These are phyloP conservation scores for Sphaerostilbella broomeana DNA, from an alignment of 2,329 filamentous ascomycete genomes.

Conservation along the genomic window DNA sequence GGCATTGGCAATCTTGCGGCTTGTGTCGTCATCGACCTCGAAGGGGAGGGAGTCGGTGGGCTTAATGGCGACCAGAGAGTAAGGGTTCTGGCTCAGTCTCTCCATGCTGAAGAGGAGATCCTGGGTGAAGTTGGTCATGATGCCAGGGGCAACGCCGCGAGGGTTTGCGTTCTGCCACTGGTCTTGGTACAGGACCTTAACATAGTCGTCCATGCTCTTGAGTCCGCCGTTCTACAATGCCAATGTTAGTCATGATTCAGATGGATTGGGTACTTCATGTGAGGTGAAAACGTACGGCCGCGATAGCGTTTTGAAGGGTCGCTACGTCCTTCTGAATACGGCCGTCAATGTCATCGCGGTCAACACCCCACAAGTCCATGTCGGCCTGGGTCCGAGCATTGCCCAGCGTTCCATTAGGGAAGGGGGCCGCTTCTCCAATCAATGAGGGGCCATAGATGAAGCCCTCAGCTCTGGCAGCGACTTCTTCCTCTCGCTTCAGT, in stretches of 20 bases:
- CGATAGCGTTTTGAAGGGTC: slow-evolving; percentile 7
- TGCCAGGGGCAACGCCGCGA: slow-evolving; percentile 23
- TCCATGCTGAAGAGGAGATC: slow-evolving; percentile 44
- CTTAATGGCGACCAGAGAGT: slow-evolving; percentile 29
- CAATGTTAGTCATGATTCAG: background rate
- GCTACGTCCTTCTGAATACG: slow-evolving; percentile 10
- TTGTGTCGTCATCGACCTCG: slow-evolving; percentile 24
- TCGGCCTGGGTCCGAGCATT: slow-evolving; percentile 14
- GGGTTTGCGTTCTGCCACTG: slow-evolving; percentile 34
- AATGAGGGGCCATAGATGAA: slow-evolving; percentile 18
- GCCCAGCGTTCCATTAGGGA: slow-evolving; percentile 17
- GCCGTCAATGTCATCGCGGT: slow-evolving; percentile 14
- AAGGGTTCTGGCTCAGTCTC: slow-evolving; percentile 37
- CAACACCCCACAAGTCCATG: slow-evolving; percentile 14
- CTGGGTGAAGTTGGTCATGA: slow-evolving; percentile 38
- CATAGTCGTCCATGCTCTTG: slow-evolving; percentile 31
- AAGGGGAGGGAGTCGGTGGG: slow-evolving; percentile 31
- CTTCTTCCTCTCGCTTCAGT: slow-evolving; percentile 7
- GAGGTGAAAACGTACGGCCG: slow-evolving; percentile 4
- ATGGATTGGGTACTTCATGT: background rate
- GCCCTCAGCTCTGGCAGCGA: slow-evolving; percentile 7
- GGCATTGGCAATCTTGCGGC: slow-evolving; percentile 25
- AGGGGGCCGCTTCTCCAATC: slow-evolving; percentile 17
- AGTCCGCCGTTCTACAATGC: slow-evolving; percentile 21
- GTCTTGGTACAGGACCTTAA: slow-evolving; percentile 32